phyloP scores from a whole-genome alignment of 257 asterid species.

The Lantana camara region DNA sequence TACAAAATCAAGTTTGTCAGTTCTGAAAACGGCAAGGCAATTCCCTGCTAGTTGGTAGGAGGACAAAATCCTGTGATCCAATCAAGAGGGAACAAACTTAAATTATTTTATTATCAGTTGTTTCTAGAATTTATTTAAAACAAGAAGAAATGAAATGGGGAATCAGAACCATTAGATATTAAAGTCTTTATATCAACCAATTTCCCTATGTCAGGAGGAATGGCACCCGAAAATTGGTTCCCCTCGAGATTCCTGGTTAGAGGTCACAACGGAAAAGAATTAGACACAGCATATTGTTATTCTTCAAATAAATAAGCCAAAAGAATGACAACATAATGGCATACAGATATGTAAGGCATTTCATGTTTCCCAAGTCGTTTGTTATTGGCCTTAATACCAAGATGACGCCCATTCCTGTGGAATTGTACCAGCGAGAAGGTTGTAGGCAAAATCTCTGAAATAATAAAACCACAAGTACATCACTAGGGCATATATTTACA shows the following conservation, averaged over 20 bases:
- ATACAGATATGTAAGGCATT: constrained; percentile 83
- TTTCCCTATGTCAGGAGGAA: constrained; percentile 75
- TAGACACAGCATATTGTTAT: constrained; percentile 2
- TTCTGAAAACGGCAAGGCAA: constrained; percentile 65
- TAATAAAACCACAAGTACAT: no score
- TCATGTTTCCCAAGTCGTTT: constrained; percentile 61
- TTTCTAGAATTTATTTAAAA: no score
- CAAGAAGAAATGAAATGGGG: constrained; percentile 3
- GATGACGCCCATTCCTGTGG: no score
- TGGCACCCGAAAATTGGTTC: constrained; percentile 67
- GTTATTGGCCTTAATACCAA: constrained; percentile 80
- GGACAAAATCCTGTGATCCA: constrained; percentile 73
- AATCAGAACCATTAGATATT: constrained; percentile 37
- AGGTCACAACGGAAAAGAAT: constrained; percentile 18
- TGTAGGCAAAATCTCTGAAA: constrained; percentile 94
- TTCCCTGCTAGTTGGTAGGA: constrained; percentile 70
- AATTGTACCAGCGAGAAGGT: no score
- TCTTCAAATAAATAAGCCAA: neutral
- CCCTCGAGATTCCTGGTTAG: constrained; percentile 78
- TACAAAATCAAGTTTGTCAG: constrained; percentile 68
- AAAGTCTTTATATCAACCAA: constrained; percentile 63
- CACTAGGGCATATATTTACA: no score
- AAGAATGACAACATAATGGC: constrained; percentile 27
- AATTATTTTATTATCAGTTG: no score
- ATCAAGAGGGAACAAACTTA: constrained; percentile 21